Base-by-base conservation (phyloP, 2,329 filamentous ascomycete species). In the Dendryphion nanum region DNA sequence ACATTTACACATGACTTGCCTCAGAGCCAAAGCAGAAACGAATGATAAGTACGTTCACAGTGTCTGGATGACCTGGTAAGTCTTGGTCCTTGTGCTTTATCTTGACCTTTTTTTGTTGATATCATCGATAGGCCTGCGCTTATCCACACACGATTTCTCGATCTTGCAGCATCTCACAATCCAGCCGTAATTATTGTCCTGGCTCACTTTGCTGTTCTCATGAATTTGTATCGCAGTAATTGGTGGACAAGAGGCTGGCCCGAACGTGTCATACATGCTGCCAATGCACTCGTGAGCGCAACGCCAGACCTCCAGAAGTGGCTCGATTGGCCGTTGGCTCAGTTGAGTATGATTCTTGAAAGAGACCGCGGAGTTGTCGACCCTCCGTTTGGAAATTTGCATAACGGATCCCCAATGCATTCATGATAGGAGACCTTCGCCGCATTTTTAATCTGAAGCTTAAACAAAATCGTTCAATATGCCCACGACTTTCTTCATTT, bases 191-290 rank as follows among this genome's bases (percentile, higher is more conserved):
- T 54, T 23, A 50, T 61, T 18, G 50, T 61, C n/a, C 38, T 56
- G 2, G 45, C 48, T 2, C 50, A 61, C 36, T 61, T 59, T 12
- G 55, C 52, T 5, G 53, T 51, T 5, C 37, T 61, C 8, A 26
- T 61, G 20, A 46, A 45, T 6, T 47, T 54, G 28, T 39, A 44
- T 20, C 47, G 47, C n/a, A 39, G 41, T 6, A 41, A 50, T 7
- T 63, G 59, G 59, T 61, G 55, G 55, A 41, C 53, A 3, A 40
- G 37, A 3, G 51, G 54, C n/a, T 61, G 58, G 57, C 59, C 59
- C 4, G 38, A 51, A 26, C 50, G 55, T 38, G 47, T 63, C 16
- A 40, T 60, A 6, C 18, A 33, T 16, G 57, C 54, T 3, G 45
- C 50, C 8, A 47, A 55, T 31, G 44, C 53, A 7, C 28, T 57